Percentiles rank a stretch among this genome's conserved stretches.
These are phyloP conservation scores for Puya raimondii DNA, from an alignment of 176 grass and related monocot species.

Conservation along the genomic window DNA sequence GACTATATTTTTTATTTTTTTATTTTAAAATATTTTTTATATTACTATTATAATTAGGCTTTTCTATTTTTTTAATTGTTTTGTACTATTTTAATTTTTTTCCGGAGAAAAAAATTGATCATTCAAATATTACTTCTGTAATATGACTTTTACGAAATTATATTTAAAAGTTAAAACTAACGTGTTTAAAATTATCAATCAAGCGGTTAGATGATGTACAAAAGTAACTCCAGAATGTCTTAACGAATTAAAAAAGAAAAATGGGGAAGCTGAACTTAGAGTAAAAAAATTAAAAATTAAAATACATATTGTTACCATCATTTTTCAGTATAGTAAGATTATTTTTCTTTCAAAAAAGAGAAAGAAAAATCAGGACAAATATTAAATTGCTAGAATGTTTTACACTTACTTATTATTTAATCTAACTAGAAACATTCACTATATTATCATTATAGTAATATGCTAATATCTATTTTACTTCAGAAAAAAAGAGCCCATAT, in stretches of 20 bases:
- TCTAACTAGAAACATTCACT: constrained; percentile 8
- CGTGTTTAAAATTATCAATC: background rate
- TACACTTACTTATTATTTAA: constrained; percentile 1
- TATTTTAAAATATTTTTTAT: too few relatives aligned
- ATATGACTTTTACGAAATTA: too few relatives aligned
- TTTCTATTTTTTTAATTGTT: too few relatives aligned
- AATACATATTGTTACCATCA: too few relatives aligned
- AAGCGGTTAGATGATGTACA: background rate
- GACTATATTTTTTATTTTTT: too few relatives aligned
- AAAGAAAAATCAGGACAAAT: background rate
- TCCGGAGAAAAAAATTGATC: constrained; percentile 1
- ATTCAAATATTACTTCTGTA: too few relatives aligned
- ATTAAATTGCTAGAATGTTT: background rate
- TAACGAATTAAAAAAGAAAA: background rate
- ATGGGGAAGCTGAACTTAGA: background rate
- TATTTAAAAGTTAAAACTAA: too few relatives aligned
- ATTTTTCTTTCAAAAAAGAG: too few relatives aligned
- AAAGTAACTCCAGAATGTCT: background rate
- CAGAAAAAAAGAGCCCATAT: constrained; percentile 3
- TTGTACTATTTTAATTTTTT: too few relatives aligned
- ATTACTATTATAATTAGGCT: too few relatives aligned
- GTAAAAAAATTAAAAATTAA: background rate
- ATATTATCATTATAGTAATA: constrained; percentile 8
- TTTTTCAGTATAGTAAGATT: too few relatives aligned
- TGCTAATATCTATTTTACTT: constrained; percentile 7